Conservation (phyloP, 768 basidiomycete species). For the Sporobolomyces roseus region DNA sequence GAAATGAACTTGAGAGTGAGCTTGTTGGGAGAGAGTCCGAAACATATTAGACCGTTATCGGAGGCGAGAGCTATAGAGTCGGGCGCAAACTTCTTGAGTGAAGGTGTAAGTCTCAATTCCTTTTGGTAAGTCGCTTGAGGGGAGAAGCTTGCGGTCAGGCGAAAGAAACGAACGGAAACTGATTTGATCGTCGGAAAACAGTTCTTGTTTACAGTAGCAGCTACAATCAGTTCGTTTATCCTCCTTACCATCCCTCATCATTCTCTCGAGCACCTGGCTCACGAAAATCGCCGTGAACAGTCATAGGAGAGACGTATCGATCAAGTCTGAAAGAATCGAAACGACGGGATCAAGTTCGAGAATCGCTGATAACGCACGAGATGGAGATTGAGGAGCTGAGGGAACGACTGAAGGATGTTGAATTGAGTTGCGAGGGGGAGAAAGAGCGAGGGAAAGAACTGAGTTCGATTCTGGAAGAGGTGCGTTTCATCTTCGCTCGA, state of each 20-base stretch:
- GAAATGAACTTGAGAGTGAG: conserved; percentile 30
- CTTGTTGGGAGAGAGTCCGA: conserved; percentile 34
- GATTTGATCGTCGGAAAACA: background rate
- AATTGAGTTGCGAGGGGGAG: background rate
- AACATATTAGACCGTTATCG: conserved; percentile 37
- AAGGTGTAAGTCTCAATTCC: conserved; percentile 14
- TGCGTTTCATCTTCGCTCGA: no score
- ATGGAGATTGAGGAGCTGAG: conserved; percentile 8
- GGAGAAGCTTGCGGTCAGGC: no score
- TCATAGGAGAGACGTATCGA: conserved; percentile 37
- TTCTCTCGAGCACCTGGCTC: background rate
- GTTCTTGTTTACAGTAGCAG: conserved; percentile 28
- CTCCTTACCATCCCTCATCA: background rate
- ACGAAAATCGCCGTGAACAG: background rate
- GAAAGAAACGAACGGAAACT: no score
- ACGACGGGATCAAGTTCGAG: conserved; percentile 25
- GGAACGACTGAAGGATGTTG: conserved; percentile 3
- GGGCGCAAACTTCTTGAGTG: conserved; percentile 37
- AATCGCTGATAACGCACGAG: conserved; percentile 23
- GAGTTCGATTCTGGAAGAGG: conserved; percentile 34
- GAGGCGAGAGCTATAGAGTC: conserved; percentile 39
- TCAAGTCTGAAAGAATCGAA: conserved; percentile 15
- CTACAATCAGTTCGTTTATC: conserved; percentile 19
- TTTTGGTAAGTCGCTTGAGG: no score
- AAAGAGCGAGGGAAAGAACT: conserved; percentile 18